Evolutionary conservation across 768 basidiomycete species (phyloP).

Genomic region (Boletus rufocinnamomeus): DNA sequence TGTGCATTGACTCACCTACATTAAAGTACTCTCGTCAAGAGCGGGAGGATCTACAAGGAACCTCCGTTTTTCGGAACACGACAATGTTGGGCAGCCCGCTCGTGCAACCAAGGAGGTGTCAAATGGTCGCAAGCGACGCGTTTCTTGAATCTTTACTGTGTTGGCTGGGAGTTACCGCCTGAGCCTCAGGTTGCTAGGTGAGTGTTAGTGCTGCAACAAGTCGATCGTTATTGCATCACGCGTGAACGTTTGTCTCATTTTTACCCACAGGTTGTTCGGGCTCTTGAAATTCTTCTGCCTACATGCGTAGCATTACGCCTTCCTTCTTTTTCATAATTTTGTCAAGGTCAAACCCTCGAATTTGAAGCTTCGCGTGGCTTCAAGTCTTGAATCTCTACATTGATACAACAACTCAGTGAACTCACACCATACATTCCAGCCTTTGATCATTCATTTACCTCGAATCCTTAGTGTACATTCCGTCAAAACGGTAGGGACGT

Average conservation of each 20-base stretch:
- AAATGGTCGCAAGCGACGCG: not conserved
- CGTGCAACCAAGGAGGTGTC: not conserved
- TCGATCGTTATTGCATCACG: not conserved
- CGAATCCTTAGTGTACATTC: not conserved
- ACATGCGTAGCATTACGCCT: no score
- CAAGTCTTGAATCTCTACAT: no score
- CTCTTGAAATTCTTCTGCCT: not conserved
- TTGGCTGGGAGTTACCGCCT: not conserved
- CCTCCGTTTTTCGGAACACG: not conserved
- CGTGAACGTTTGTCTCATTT: not conserved
- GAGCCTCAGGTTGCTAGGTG: not conserved
- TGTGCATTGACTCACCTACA: not conserved
- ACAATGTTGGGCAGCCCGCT: not conserved
- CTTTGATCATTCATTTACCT: not conserved
- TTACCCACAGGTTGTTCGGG: not conserved
- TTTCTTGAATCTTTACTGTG: not conserved
- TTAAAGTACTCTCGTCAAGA: not conserved
- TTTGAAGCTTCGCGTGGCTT: not conserved
- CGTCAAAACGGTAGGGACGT: not conserved
- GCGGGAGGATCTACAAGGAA: not conserved
- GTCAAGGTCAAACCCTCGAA: not conserved
- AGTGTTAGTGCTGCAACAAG: not conserved
- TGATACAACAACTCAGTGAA: not conserved
- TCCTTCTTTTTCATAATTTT: not conserved
- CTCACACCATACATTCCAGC: not conserved